phyloP scores from a whole-genome alignment of 495 filamentous ascomycete genomes.

The Penicillium coffeae region DNA sequence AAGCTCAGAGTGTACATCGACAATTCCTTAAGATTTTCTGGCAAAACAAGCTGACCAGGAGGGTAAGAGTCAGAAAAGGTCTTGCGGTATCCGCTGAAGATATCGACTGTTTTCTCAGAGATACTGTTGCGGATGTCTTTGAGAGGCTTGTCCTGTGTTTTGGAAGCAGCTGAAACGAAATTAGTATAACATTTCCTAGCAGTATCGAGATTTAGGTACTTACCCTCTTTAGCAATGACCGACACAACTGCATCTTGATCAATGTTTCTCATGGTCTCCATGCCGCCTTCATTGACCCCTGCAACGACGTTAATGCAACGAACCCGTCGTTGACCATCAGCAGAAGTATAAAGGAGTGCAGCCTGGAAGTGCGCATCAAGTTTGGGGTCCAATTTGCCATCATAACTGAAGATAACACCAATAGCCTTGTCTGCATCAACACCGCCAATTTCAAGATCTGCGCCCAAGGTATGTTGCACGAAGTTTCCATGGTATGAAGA shows the following conservation, averaged over 20 bases:
- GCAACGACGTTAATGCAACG: slow-evolving; percentile 92
- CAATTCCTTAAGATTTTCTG: slow-evolving; percentile 94
- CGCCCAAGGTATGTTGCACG: slow-evolving; percentile 87
- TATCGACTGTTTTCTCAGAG: slow-evolving; percentile 91
- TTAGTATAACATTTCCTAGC: too few relatives aligned
- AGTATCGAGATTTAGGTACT: too few relatives aligned
- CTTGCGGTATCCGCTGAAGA: slow-evolving; percentile 90
- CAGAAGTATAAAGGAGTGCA: slow-evolving; percentile 90
- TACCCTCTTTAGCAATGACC: slow-evolving; percentile 84
- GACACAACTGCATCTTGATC: slow-evolving; percentile 91
- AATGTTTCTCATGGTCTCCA: slow-evolving; percentile 83
- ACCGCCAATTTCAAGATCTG: slow-evolving; percentile 90
- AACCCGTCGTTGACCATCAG: slow-evolving; percentile 83
- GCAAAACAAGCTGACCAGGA: slow-evolving; percentile 89
- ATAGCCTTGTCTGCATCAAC: slow-evolving; percentile 93
- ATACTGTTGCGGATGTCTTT: slow-evolving; percentile 84
- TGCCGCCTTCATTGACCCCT: slow-evolving; percentile 76
- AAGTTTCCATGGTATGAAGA: slow-evolving; percentile 94
- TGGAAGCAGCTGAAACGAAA: slow-evolving; percentile 58
- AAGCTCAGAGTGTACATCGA: slow-evolving; percentile 95
- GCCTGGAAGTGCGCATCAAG: slow-evolving; percentile 98
- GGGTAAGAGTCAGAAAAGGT: slow-evolving; percentile 82
- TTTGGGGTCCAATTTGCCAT: slow-evolving; percentile 94
- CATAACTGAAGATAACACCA: slow-evolving; percentile 89
- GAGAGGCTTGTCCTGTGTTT: slow-evolving; percentile 71